Evolutionary conservation across 352 stramenopile genomes (phyloP).

Genomic region (Phytophthora pinifolia): DNA sequence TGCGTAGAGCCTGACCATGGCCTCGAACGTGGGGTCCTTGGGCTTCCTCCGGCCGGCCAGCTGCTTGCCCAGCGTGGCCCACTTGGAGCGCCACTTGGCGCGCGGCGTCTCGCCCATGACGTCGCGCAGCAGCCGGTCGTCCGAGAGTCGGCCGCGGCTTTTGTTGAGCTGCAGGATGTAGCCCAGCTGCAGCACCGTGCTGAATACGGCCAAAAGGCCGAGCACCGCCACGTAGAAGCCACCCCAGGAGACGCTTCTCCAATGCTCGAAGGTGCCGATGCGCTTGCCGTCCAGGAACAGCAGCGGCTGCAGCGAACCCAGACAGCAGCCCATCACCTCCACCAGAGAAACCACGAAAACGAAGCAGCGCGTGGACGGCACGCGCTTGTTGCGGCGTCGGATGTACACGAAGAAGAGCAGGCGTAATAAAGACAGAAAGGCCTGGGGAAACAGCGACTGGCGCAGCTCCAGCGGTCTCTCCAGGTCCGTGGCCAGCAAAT

Average conservation of each 20-base stretch:
- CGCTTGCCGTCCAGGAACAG: conserved; percentile 55
- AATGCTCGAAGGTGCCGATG: conserved; percentile 46
- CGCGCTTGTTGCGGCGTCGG: conserved; percentile 64
- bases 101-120: conserved; percentile 44
- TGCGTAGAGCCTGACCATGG: conserved; percentile 81
- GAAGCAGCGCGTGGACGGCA: conserved; percentile 72
- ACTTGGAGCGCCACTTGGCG: conserved; percentile 71
- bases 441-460: conserved; percentile 68
- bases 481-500: conserved; percentile 45
- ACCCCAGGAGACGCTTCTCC: conserved; percentile 49
- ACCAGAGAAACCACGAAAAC: conserved; percentile 78
- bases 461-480: conserved; percentile 42
- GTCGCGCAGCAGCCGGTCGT: conserved; percentile 66
- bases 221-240: conserved; percentile 58
- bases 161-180: conserved; percentile 84
- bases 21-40: conserved; percentile 77
- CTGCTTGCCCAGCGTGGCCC: conserved; percentile 71
- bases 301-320: conserved; percentile 64
- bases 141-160: conserved; percentile 56
- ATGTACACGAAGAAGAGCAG: conserved; percentile 71
- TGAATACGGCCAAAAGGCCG: conserved; percentile 45
- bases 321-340: conserved; percentile 40
- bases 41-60: conserved; percentile 49
- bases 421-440: conserved; percentile 51
- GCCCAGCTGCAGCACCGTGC: conserved; percentile 57